phyloP scores from a whole-genome alignment of 106 monocot genomes.

The Dioscorea dumetorum region DNA sequence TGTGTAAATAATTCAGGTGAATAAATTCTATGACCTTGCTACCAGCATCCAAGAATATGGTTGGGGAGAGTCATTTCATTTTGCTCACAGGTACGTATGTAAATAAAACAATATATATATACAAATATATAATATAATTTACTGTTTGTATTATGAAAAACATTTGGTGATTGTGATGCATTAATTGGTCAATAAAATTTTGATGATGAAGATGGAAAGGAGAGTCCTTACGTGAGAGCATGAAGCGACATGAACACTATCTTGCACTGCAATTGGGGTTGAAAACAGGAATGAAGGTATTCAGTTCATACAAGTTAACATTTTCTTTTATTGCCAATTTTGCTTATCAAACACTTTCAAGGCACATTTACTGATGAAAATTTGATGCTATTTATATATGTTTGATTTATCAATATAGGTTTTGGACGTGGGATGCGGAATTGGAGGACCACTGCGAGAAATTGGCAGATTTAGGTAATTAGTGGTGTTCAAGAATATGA shows the following conservation, averaged over 20 bases:
- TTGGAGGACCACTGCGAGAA: slow-evolving; percentile 92
- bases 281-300: slow-evolving; percentile 93
- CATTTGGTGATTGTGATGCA: too few species aligned
- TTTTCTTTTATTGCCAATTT: slow-evolving; percentile 7
- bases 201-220: slow-evolving; percentile 70
- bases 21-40: slow-evolving; percentile 78
- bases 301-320: background rate
- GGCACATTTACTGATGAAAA: too few species aligned
- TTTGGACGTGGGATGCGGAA: slow-evolving; percentile 95
- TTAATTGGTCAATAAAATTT: background rate
- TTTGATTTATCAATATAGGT: slow-evolving; percentile 35
- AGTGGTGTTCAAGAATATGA: background rate
- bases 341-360: background rate
- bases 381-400: background rate
- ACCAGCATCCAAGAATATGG: slow-evolving; percentile 86
- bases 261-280: slow-evolving; percentile 91
- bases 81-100: slow-evolving; percentile 58
- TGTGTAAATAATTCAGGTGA: slow-evolving; percentile 32
- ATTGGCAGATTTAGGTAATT: slow-evolving; percentile 86
- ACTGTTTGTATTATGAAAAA: background rate
- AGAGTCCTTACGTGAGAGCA: slow-evolving; percentile 92
- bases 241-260: slow-evolving; percentile 95
- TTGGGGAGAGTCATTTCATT: slow-evolving; percentile 89
- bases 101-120: background rate
- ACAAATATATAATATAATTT: background rate